Base-by-base conservation (phyloP, 2,329 filamentous ascomycete species). In the Catunica adiposa region DNA sequence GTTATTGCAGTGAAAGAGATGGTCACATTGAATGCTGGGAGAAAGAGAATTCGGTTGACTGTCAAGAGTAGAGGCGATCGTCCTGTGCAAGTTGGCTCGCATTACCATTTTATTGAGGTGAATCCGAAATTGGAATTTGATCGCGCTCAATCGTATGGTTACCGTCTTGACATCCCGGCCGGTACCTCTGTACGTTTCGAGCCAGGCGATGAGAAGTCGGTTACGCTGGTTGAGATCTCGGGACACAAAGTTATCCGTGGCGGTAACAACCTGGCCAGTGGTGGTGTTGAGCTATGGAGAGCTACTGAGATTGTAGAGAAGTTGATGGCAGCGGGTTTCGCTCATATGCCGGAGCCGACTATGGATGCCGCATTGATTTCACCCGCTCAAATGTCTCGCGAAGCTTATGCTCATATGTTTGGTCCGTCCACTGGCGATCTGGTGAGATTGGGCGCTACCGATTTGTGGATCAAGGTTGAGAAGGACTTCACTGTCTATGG, bases 71-170 rank as follows among this genome's bases (percentile, higher is more conserved):
- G 78, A 63, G 90, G 90, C 5, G 90, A 97, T 68, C 75, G 90
- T 31, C 90, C 90, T 1, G 84, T 96, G 59, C 89, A 96, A 74
- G 84, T 89, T 58, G 90, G 90, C 31, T 94, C 88, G 31, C 90
- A 97, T 69, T 97, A 95, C 67, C 90, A 96, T 69, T 94, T 97
- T 66, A 80, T 94, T 64, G 90, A 97, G 71, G 84, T 82, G n/a
- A 97, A 97, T 68, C 86, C 89, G 0, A 80, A 86, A 66, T 76
- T 97, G 53, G 79, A 86, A 59, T 97, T 97, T 66, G 90, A 97
- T 69, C 86, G 90, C 25, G 71, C 79, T 52, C 80, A 79, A 61
- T 80, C 89, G 1, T 92, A 92, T 64, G 90, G 90, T 4, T 94
- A 80, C 69, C 79, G 89, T 9, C 76, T 97, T 14, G 89, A 97